phyloP scores from a whole-genome alignment of 1,284 basidiomycete species.

The Taiwanofungus camphoratus region DNA sequence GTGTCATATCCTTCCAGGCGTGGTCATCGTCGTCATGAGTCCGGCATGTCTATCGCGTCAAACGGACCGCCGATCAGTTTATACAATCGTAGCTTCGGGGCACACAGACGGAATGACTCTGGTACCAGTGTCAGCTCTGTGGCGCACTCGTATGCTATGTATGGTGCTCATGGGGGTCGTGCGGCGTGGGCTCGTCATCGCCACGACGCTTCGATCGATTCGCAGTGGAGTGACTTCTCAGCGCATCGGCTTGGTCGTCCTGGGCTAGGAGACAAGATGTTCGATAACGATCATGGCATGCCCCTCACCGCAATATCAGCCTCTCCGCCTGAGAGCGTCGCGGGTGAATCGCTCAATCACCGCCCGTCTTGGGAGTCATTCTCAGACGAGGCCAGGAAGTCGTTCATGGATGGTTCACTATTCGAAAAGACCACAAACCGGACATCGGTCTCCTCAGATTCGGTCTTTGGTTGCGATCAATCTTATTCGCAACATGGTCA shows the following conservation, averaged over 20 bases:
- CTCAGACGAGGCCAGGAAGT: conserved; percentile 21
- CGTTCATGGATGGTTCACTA: conserved; percentile 63
- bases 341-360: conserved; percentile 19
- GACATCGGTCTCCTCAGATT: conserved; percentile 50
- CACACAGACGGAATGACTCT: conserved; percentile 45
- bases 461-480: conserved; percentile 56
- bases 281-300: conserved; percentile 55
- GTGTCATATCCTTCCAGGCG: conserved; percentile 20
- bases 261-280: conserved; percentile 84
- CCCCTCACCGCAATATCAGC: conserved; percentile 64
- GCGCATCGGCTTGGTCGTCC: conserved; percentile 57
- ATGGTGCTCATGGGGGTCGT: conserved; percentile 47
- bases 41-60: conserved; percentile 40
- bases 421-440: conserved; percentile 57
- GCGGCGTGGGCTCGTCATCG: conserved; percentile 58
- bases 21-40: conserved; percentile 43
- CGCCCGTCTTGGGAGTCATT: conserved; percentile 20
- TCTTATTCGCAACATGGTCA: conserved; percentile 27
- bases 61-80: conserved; percentile 63
- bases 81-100: conserved; percentile 55
- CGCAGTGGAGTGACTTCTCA: conserved; percentile 59
- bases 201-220: conserved; percentile 58
- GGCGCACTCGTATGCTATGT: conserved; percentile 44
- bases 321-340: conserved; percentile 48
- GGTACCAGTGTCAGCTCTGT: conserved; percentile 47